Conservation (phyloP, 805 yeast genomes). For the Cyberlindnera galapagoensis region DNA sequence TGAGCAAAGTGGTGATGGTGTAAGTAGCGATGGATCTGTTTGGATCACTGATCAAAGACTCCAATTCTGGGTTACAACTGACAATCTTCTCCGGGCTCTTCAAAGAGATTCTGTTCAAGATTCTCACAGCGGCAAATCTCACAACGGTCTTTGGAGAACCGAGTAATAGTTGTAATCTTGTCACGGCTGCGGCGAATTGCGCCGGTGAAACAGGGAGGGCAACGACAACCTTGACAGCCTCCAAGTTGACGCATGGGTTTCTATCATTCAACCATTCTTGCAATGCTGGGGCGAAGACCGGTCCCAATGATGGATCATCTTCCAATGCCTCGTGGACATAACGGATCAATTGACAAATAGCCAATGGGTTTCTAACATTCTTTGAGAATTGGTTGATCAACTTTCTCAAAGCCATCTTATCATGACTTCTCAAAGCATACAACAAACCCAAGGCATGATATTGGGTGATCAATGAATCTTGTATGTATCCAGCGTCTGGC, state of each 20-base stretch:
- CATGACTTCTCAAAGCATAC: slow-evolving; percentile 83
- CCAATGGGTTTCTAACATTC: slow-evolving; percentile 70
- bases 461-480: slow-evolving; percentile 78
- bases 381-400: slow-evolving; percentile 72
- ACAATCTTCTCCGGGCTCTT: slow-evolving; percentile 73
- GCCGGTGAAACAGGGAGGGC: slow-evolving; percentile 46
- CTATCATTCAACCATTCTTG: slow-evolving; percentile 69
- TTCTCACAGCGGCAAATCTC: slow-evolving; percentile 89
- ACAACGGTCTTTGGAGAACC: slow-evolving; percentile 86
- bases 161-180: slow-evolving; percentile 68
- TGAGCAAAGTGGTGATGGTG: slow-evolving; percentile 92
- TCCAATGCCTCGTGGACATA: slow-evolving; percentile 64
- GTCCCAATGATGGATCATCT: slow-evolving; percentile 60
- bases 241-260: slow-evolving; percentile 85
- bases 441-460: slow-evolving; percentile 93
- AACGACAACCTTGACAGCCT: slow-evolving; percentile 63
- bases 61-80: slow-evolving; percentile 79
- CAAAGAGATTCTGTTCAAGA: slow-evolving; percentile 79
- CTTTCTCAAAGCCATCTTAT: slow-evolving; percentile 89
- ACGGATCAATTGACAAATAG: slow-evolving; percentile 79
- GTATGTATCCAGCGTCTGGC: slow-evolving; percentile 43
- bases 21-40: slow-evolving; percentile 92
- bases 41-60: slow-evolving; percentile 77
- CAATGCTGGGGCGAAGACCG: slow-evolving; percentile 58
- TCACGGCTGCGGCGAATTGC: slow-evolving; percentile 64